Evolutionary conservation across 2,329 filamentous ascomycete genomes (phyloP).

Genomic region (Arthrobotrys pseudoclavata): DNA sequence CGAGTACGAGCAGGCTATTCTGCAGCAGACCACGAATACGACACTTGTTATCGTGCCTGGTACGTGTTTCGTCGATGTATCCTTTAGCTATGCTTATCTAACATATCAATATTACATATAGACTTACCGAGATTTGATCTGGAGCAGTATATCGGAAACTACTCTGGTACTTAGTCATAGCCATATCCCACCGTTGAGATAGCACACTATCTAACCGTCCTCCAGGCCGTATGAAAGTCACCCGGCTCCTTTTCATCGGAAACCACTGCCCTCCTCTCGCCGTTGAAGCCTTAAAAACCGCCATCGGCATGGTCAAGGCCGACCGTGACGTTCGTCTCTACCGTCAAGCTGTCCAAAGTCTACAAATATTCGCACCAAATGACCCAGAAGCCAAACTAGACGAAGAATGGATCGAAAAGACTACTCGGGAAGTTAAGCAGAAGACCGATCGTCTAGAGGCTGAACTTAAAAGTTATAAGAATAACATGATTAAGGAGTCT

Average conservation of each 20-base stretch:
- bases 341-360: constrained; percentile 75
- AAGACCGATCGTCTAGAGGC: constrained; percentile 83
- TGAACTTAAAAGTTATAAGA: constrained; percentile 92
- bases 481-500: constrained; percentile 97
- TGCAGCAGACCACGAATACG: constrained; percentile 7
- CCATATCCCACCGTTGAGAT: not conserved
- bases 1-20: constrained; percentile 34
- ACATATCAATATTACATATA: constrained; percentile 67
- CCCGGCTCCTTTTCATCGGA: constrained; percentile 83
- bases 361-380: constrained; percentile 75
- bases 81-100: not conserved
- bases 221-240: constrained; percentile 52
- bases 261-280: constrained; percentile 80
- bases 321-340: constrained; percentile 82
- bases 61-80: constrained; percentile 4
- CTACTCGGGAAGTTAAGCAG: constrained; percentile 73
- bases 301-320: constrained; percentile 80
- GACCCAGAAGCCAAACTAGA: constrained; percentile 79
- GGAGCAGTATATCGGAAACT: constrained; percentile 90
- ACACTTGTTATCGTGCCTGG: constrained; percentile 38
- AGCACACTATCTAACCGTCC: not conserved
- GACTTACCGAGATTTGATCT: constrained; percentile 90
- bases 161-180: constrained; percentile 74
- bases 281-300: constrained; percentile 83
- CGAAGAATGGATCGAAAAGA: constrained; percentile 78